phyloP scores from a whole-genome alignment of 148 eudicot genomes.

The Rhododendron simsii region DNA sequence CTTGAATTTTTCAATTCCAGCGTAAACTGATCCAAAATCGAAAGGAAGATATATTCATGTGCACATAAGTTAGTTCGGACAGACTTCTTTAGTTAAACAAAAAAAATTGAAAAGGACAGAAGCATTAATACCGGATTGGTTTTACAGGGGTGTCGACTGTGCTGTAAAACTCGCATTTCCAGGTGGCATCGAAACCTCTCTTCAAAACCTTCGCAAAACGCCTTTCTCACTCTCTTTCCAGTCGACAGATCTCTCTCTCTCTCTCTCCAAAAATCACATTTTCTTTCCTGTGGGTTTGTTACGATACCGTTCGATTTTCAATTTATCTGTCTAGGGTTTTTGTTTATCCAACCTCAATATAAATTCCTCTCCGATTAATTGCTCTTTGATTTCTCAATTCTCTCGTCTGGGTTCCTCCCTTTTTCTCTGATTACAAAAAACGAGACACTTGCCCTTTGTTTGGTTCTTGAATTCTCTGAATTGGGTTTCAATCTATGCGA shows the following conservation, averaged over 20 bases:
- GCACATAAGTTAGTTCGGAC: too few relatives aligned
- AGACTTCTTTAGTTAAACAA: too few relatives aligned
- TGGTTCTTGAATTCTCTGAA: background rate
- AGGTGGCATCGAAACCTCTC: background rate
- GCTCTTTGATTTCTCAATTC: background rate
- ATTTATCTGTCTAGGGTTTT: background rate
- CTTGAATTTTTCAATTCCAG: too few relatives aligned
- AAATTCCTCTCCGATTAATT: background rate
- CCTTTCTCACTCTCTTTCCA: background rate
- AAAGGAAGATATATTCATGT: too few relatives aligned
- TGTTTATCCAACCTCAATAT: background rate
- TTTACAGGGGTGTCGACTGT: background rate
- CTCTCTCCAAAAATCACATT: background rate
- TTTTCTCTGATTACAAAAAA: background rate
- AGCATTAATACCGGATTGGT: background rate
- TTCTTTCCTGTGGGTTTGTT: background rate
- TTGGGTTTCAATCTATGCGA: background rate
- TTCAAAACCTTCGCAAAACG: background rate
- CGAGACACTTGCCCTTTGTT: background rate
- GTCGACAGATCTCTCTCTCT: background rate
- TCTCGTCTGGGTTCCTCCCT: background rate
- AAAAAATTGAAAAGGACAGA: too few relatives aligned
- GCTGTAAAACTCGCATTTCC: background rate
- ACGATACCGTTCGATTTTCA: background rate
- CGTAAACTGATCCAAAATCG: too few relatives aligned